These are phyloP conservation scores for Nidularia pulvinata DNA, from an alignment of 768 basidiomycete genomes.

Conservation along the genomic window DNA sequence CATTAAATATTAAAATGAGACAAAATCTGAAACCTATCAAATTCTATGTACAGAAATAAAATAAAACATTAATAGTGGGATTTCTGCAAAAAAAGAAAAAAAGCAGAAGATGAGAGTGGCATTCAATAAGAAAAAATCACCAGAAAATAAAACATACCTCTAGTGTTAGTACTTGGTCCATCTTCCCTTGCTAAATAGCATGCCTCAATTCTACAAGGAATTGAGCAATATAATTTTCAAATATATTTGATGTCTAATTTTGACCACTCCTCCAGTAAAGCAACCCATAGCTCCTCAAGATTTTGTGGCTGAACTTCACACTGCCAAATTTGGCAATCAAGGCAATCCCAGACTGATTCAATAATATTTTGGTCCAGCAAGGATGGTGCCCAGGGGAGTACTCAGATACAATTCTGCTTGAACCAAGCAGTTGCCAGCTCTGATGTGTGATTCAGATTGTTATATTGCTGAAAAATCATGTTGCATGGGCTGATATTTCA, in stretches of 20 bases:
- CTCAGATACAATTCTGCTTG: constrained; percentile 14
- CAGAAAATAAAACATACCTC: too few relatives aligned
- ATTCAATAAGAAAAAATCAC: too few relatives aligned
- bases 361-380: constrained; percentile 30
- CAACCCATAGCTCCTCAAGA: constrained; percentile 16
- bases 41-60: too few relatives aligned
- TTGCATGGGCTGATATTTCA: constrained; percentile 4
- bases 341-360: constrained; percentile 23
- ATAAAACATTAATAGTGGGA: too few relatives aligned
- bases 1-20: too few relatives aligned
- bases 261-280: constrained; percentile 23
- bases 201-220: constrained; percentile 13
- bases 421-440: constrained; percentile 20
- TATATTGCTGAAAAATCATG: constrained; percentile 29
- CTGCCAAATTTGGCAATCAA: constrained; percentile 3
- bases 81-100: too few relatives aligned
- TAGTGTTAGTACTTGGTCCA: constrained; percentile 23
- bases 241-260: constrained; percentile 8
- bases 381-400: constrained; percentile 22
- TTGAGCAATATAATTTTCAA: constrained; percentile 9
- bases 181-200: constrained; percentile 13
- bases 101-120: too few relatives aligned
- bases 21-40: too few relatives aligned
- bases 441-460: constrained; percentile 31
- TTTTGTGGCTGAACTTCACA: background rate